Evolutionary conservation across 371 early-diverging fungal genomes (phyloP).

Genomic region (Mortierella sp.): DNA sequence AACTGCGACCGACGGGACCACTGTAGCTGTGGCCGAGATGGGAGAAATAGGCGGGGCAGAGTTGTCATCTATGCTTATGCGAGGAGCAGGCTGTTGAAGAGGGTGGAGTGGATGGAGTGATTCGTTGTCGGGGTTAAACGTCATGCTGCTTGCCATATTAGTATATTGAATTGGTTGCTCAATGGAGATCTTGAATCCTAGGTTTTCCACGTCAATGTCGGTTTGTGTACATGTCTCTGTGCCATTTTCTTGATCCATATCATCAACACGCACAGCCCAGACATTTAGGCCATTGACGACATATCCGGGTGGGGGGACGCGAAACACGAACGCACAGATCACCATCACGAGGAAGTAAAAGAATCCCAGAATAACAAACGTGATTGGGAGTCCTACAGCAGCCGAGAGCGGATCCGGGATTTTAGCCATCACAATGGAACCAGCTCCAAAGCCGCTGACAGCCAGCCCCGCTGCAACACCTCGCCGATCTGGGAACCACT

Average conservation of each 20-base stretch:
- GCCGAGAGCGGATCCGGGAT: conserved; percentile 66
- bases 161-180: conserved; percentile 29
- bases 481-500: conserved; percentile 71
- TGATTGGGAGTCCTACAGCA: conserved; percentile 62
- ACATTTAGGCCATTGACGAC: conserved; percentile 67
- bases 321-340: conserved; percentile 62
- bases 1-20: conserved; percentile 30
- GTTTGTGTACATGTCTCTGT: conserved; percentile 11
- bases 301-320: conserved; percentile 74
- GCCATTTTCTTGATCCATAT: conserved; percentile 32
- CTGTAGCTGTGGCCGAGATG: conserved; percentile 31
- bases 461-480: conserved; percentile 71
- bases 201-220: conserved; percentile 17
- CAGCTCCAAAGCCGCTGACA: conserved; percentile 78
- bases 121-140: conserved; percentile 1
- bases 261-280: conserved; percentile 59
- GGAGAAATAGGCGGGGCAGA: conserved; percentile 29
- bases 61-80: conserved; percentile 34
- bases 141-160: not conserved
- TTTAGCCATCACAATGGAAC: conserved; percentile 72
- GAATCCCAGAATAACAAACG: conserved; percentile 70
- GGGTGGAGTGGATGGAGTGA: conserved; percentile 27
- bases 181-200: conserved; percentile 14
- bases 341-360: conserved; percentile 62
- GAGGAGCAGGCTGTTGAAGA: conserved; percentile 19